Percentiles rank a stretch among this genome's conserved stretches.
These are phyloP conservation scores for Globisporangium lucens DNA, from an alignment of 352 stramenopile species.

Conservation along the genomic window DNA sequence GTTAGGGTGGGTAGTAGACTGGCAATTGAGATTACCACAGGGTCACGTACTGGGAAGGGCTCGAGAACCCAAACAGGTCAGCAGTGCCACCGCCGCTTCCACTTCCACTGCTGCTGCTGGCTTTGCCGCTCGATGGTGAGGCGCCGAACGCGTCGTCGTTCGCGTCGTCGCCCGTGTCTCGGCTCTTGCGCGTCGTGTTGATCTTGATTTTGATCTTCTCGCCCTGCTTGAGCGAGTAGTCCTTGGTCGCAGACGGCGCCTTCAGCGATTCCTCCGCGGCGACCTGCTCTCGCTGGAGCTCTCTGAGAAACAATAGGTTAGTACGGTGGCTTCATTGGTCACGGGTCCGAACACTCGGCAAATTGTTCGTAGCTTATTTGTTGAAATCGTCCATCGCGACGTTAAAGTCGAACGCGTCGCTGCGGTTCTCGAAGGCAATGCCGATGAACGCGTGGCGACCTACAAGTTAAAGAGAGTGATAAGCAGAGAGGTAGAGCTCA, in stretches of 20 bases:
- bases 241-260: constrained; percentile 44
- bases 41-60: neutral
- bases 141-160: constrained; percentile 21
- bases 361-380: constrained; percentile 32
- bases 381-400: constrained; percentile 88
- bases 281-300: constrained; percentile 56
- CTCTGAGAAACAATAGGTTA: constrained; percentile 21
- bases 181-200: constrained; percentile 54
- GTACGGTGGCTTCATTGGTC: too few species aligned
- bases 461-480: neutral
- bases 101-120: neutral
- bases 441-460: constrained; percentile 90
- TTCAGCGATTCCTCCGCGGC: constrained; percentile 31
- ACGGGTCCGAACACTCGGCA: too few species aligned
- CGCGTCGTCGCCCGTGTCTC: constrained; percentile 30
- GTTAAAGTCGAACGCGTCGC: constrained; percentile 95
- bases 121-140: neutral
- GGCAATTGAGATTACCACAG: neutral
- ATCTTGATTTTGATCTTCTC: constrained; percentile 91
- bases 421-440: constrained; percentile 92
- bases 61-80: neutral
- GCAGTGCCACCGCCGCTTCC: neutral
- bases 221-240: constrained; percentile 92
- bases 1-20: too few species aligned
- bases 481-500: neutral